Evolutionary conservation across 208 protist genomes (phyloP).

Genomic region (Trypanosoma caninum): DNA sequence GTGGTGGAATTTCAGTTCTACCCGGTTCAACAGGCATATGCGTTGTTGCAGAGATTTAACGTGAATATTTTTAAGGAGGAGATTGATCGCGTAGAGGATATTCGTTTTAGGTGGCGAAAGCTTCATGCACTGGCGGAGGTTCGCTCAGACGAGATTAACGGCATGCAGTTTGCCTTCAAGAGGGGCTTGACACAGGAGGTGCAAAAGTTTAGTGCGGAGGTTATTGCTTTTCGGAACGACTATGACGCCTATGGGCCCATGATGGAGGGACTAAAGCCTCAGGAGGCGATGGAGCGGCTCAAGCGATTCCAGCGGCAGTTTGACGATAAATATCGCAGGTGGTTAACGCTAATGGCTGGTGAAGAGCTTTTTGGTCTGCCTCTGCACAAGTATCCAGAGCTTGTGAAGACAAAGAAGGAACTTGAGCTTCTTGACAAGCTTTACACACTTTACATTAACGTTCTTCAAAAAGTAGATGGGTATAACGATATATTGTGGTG

Average conservation of each 20-base stretch:
- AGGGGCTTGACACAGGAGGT: constrained; percentile 91
- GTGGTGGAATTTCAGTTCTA: constrained; percentile 93
- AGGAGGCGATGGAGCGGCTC: constrained; percentile 94
- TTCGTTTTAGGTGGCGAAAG: constrained; percentile 92
- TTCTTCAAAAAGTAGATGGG: constrained; percentile 91
- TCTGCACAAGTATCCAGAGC: constrained; percentile 93
- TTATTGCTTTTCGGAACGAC: constrained; percentile 93
- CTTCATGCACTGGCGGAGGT: constrained; percentile 77
- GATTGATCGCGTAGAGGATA: constrained; percentile 91
- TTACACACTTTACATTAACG: constrained; percentile 94
- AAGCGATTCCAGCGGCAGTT: constrained; percentile 95
- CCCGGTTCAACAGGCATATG: constrained; percentile 94
- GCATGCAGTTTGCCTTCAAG: constrained; percentile 93
- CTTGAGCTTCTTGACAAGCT: constrained; percentile 94
- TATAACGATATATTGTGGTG: constrained; percentile 95
- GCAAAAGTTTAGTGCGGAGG: constrained; percentile 91
- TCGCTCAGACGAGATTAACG: constrained; percentile 86
- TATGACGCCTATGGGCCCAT: constrained; percentile 96
- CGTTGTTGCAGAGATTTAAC: constrained; percentile 88
- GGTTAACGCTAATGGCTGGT: constrained; percentile 91
- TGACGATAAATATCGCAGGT: constrained; percentile 94
- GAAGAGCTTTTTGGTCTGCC: constrained; percentile 96
- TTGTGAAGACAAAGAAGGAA: constrained; percentile 92
- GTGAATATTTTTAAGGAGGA: constrained; percentile 95
- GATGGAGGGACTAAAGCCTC: constrained; percentile 89